Conservation (phyloP, 1,284 basidiomycete genomes). For the Microbotryomycetes sp. region DNA sequence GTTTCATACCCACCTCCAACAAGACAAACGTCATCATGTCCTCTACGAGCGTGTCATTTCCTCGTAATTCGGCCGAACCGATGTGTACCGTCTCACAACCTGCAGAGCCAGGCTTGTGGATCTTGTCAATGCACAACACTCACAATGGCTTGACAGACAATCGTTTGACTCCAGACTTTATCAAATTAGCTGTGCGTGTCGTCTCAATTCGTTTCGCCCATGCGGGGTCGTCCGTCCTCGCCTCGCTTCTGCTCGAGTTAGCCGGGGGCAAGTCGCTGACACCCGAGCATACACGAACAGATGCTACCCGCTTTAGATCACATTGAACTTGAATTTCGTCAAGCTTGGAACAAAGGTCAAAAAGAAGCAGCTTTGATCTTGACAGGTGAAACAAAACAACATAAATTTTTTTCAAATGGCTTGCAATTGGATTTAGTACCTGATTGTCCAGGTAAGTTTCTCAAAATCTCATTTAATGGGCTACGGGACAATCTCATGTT, state of each 20-base stretch:
- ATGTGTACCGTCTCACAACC: not conserved
- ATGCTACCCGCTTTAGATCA: constrained; percentile 29
- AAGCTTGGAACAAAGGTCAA: constrained; percentile 2
- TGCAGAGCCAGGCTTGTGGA: constrained; percentile 16
- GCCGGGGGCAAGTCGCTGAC: not conserved
- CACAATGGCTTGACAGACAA: constrained; percentile 36
- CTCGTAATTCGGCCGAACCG: not conserved
- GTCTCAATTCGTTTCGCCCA: not conserved
- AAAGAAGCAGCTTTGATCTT: constrained; percentile 28
- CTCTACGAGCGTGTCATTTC: constrained; percentile 3
- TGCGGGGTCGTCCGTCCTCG: not conserved
- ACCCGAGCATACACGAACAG: constrained; percentile 1
- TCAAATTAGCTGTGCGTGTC: constrained; percentile 15
- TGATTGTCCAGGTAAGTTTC: constrained; percentile 20
- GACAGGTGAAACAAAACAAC: constrained; percentile 18
- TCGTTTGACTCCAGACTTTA: constrained; percentile 28
- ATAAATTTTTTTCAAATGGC: constrained; percentile 34
- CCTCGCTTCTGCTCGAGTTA: not conserved
- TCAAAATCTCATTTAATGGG: no score
- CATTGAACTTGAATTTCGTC: constrained; percentile 21
- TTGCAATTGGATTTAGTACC: constrained; percentile 23
- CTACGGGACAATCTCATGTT: no score
- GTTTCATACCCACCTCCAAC: no score
- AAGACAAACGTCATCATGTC: no score
- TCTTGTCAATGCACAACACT: constrained; percentile 26